These are phyloP conservation scores for Chamaenerion angustifolium DNA, from an alignment of 345 rosid species.

Conservation along the genomic window DNA sequence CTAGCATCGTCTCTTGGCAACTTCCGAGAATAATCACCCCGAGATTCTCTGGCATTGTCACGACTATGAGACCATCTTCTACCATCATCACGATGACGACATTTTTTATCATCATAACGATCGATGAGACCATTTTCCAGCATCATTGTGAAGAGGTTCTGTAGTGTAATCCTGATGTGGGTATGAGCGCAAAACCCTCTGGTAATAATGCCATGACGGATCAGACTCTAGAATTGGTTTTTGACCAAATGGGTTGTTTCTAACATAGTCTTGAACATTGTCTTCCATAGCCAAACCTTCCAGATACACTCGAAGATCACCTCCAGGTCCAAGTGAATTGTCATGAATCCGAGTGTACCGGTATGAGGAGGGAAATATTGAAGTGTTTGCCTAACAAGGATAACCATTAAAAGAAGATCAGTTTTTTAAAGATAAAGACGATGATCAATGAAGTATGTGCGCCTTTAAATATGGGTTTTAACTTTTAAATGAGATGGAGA, in stretches of 20 bases:
- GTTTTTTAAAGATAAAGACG: background rate
- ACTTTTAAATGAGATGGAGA: background rate
- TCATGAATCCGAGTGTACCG: slow-evolving; percentile 24
- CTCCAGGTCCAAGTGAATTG: slow-evolving; percentile 58
- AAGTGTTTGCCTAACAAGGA: slow-evolving; percentile 47
- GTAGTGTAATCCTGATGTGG: background rate
- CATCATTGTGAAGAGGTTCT: too few species aligned
- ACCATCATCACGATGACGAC: too few species aligned
- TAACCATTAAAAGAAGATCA: too few species aligned
- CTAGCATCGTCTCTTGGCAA: too few species aligned
- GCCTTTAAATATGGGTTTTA: too few species aligned
- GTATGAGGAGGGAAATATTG: slow-evolving; percentile 62
- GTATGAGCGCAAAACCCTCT: slow-evolving; percentile 17
- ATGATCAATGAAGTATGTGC: background rate
- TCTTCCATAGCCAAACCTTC: slow-evolving; percentile 42
- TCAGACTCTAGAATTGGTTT: slow-evolving; percentile 39
- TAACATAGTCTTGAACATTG: slow-evolving; percentile 47
- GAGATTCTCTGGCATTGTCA: too few species aligned
- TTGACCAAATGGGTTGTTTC: slow-evolving; percentile 71
- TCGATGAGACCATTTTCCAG: too few species aligned
- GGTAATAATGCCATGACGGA: slow-evolving; percentile 45
- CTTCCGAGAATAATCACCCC: too few species aligned
- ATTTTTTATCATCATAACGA: too few species aligned
- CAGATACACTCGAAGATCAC: slow-evolving; percentile 61
- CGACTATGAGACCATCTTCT: too few species aligned